Base-by-base conservation (phyloP, 2,329 filamentous ascomycete genomes). In the Aspergillus novoparasiticus region DNA sequence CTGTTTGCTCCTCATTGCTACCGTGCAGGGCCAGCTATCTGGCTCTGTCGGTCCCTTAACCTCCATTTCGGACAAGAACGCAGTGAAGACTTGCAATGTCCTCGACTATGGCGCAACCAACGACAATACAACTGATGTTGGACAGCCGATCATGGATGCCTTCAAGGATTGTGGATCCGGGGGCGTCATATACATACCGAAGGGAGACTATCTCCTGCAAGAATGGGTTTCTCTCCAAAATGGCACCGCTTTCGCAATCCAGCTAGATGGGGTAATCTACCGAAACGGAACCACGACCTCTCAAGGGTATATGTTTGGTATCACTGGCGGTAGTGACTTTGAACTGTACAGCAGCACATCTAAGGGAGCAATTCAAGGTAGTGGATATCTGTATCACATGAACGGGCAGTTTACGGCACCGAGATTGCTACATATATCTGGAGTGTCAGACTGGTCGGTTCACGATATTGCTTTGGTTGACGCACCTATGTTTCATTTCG, bases 221-320 rank as follows among this genome's bases (percentile, higher is more conserved):
- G 83, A 80, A 0, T 86, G 82, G 82, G 83, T 84, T 2, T 80
- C 72, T 0, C 73, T 86, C 57, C 79, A 71, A 23, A 79, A 79
- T 16, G 84, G 84, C 19, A 78, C 74, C 11, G 80, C 76, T 9
- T 83, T 80, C 77, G 83, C 83, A 1, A 71, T 86, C 16, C 83
- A 85, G 66, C 75, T 86, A 43, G 84, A 86, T 69, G 84, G 84
- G n/a, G 79, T 77, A 26, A 83, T 87, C 63, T 83, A 83, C 68
- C 80, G 84, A 1, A 83, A 79, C 19, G 82, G 83, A 6, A 81
- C 78, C 65, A 86, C 86, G 84, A 80, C 86, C 65, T 78, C 81
- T 64, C 78, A 86, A 58, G 76, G 83, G 64, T 79, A 83, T 64
- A 77, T 78, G 32, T 34, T 34, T 34, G 3, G 11, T 34, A 14